These are phyloP conservation scores for Sporothrix curviconia DNA, from an alignment of 2,329 filamentous ascomycete species.

Conservation along the genomic window DNA sequence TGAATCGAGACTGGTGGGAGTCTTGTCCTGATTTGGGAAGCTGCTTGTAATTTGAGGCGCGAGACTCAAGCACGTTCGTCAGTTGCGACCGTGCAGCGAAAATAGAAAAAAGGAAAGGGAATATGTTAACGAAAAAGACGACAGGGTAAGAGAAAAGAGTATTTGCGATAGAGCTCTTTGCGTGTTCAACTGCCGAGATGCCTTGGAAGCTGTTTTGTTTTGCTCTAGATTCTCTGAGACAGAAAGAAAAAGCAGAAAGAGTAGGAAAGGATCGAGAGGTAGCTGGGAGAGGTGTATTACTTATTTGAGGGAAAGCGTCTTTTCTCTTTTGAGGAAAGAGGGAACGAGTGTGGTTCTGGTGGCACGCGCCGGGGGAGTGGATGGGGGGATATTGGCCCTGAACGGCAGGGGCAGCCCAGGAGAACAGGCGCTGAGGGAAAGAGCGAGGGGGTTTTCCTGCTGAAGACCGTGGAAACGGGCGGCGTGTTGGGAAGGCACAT, in stretches of 20 bases:
- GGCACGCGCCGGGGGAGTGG: constrained; percentile 18
- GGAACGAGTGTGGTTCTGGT: constrained; percentile 16
- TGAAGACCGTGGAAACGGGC: constrained; percentile 19
- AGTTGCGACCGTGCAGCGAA: background rate
- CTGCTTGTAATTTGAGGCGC: constrained; percentile 13
- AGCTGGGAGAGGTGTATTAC: constrained; percentile 20
- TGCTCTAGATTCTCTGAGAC: constrained; percentile 6
- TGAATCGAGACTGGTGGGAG: constrained; percentile 43
- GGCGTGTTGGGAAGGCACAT: too few relatives aligned
- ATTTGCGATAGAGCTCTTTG: background rate
- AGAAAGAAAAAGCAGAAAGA: constrained; percentile 12
- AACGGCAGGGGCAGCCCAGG: constrained; percentile 13
- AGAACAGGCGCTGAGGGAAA: constrained; percentile 13
- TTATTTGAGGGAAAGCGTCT: constrained; percentile 21
- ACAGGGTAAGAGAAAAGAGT: background rate
- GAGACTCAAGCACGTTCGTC: constrained; percentile 10
- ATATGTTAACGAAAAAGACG: background rate
- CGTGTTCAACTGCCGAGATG: background rate
- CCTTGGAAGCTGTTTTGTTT: background rate
- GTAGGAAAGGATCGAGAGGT: constrained; percentile 7
- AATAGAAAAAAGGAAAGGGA: background rate
- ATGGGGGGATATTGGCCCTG: constrained; percentile 9
- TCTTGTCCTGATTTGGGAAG: constrained; percentile 21
- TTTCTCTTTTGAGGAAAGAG: constrained; percentile 19
- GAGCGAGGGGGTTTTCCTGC: constrained; percentile 10